Evolutionary conservation across 2,329 filamentous ascomycete genomes (phyloP).

Genomic region (Pseudocercospora macadamiae): DNA sequence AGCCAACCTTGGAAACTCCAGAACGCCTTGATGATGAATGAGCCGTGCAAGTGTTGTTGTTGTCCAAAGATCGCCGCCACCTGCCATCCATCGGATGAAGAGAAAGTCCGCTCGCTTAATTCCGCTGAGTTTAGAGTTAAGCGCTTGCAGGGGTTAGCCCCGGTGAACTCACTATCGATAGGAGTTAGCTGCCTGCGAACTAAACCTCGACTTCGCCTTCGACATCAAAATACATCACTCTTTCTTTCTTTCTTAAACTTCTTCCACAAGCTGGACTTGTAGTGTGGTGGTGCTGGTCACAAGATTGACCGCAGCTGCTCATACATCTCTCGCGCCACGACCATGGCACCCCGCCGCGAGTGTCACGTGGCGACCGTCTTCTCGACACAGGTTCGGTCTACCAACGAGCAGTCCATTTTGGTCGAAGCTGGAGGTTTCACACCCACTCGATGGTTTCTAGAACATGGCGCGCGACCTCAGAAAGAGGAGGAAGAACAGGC

Average conservation of each 20-base stretch:
- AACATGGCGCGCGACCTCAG: slow-evolving; percentile 24
- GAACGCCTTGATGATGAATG: neutral
- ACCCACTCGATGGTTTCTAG: slow-evolving; percentile 37
- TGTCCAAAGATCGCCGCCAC: neutral
- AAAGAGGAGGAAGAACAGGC: slow-evolving; percentile 9
- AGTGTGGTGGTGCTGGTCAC: neutral
- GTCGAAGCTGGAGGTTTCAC: slow-evolving; percentile 38
- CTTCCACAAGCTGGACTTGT: neutral
- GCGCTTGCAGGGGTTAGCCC: neutral
- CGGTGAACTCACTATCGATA: neutral
- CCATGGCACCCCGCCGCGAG: slow-evolving; percentile 26
- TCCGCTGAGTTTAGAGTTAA: neutral
- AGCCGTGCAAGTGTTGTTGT: neutral
- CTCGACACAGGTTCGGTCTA: slow-evolving; percentile 31
- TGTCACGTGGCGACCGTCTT: slow-evolving; percentile 30
- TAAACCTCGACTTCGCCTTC: neutral
- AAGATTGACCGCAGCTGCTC: too few species aligned
- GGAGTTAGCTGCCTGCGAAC: neutral
- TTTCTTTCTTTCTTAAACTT: neutral
- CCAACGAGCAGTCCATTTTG: slow-evolving; percentile 32
- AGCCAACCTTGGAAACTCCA: neutral
- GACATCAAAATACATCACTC: neutral
- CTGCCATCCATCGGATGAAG: too few species aligned
- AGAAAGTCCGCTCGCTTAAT: neutral
- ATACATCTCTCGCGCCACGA: too few species aligned